Conservation (phyloP, 805 yeast genomes). For the Wickerhamiella azyma region DNA sequence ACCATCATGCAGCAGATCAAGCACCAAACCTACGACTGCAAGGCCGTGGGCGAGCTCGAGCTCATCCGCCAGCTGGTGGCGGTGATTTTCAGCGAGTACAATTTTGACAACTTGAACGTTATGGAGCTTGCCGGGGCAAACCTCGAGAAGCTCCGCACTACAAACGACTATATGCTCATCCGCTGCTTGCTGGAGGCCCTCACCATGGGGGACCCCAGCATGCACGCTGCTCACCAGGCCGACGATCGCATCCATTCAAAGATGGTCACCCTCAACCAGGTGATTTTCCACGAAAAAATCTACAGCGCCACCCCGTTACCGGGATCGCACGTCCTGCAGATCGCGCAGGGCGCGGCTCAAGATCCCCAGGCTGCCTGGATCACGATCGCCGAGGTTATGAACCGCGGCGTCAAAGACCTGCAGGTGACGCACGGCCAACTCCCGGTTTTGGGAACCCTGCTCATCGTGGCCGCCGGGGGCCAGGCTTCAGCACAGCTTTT, state of each 20-base stretch:
- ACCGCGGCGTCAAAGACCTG: conserved; percentile 1
- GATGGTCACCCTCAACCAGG: conserved; percentile 3
- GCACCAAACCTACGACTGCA: conserved; percentile 7
- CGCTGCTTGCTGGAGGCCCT: conserved; percentile 16
- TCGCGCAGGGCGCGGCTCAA: not conserved
- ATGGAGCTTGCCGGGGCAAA: conserved; percentile 11
- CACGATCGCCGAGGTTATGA: conserved; percentile 1
- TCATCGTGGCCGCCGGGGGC: conserved; percentile 1
- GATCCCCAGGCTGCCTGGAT: conserved; percentile 6
- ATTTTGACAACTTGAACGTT: conserved; percentile 10
- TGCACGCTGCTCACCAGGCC: conserved; percentile 7
- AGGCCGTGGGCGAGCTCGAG: conserved; percentile 23
- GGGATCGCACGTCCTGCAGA: not conserved
- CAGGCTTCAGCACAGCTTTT: not conserved
- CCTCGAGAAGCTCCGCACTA: conserved; percentile 25
- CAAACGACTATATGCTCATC: conserved; percentile 23
- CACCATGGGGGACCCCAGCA: conserved; percentile 10
- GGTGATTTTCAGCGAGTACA: conserved; percentile 14
- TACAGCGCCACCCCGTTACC: not conserved
- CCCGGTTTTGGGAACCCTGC: not conserved
- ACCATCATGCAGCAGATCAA: conserved; percentile 10
- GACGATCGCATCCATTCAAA: conserved; percentile 6
- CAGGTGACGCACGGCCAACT: not conserved
- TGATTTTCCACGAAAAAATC: not conserved
- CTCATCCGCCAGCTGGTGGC: conserved; percentile 23